phyloP scores from a whole-genome alignment of 768 basidiomycete species.

The Gloeostereum incarnatum region DNA sequence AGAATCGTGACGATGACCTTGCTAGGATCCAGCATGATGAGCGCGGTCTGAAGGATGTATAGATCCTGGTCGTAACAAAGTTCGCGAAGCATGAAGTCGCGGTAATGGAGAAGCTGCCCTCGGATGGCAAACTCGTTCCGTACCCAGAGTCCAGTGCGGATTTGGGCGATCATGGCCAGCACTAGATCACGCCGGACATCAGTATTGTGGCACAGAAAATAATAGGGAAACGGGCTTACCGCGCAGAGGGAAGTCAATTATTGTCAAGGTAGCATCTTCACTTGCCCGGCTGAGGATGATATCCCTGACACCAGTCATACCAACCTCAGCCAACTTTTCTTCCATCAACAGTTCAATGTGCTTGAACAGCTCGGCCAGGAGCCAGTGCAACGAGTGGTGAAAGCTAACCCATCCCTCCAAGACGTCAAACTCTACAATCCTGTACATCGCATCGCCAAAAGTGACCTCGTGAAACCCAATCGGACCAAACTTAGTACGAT shows the following conservation, averaged over 20 bases:
- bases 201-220: too few species aligned
- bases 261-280: conserved; percentile 59
- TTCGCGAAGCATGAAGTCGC: conserved; percentile 93
- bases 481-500: conserved; percentile 52
- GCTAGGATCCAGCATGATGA: conserved; percentile 72
- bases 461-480: conserved; percentile 56
- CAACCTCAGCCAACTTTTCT: conserved; percentile 39
- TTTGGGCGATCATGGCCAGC: conserved; percentile 87
- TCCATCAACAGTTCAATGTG: conserved; percentile 62
- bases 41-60: conserved; percentile 79
- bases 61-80: conserved; percentile 95
- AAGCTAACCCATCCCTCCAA: conserved; percentile 81
- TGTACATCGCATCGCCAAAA: conserved; percentile 51
- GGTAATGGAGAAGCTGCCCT: conserved; percentile 91
- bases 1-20: conserved; percentile 78
- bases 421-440: conserved; percentile 73
- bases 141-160: conserved; percentile 93
- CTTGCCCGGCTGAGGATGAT: conserved; percentile 52
- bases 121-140: conserved; percentile 95
- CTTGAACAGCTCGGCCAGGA: conserved; percentile 83
- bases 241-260: conserved; percentile 85
- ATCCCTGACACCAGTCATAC: conserved; percentile 46
- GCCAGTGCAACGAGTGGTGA: conserved; percentile 88
- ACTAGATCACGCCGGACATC: conserved; percentile 32
- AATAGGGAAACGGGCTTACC: conserved; percentile 34